A percentile compares a stretch with the other conserved stretches of the same genome.
phyloP scores from a whole-genome alignment of 805 yeast species.

The Saccharomycopsis fodiens region DNA sequence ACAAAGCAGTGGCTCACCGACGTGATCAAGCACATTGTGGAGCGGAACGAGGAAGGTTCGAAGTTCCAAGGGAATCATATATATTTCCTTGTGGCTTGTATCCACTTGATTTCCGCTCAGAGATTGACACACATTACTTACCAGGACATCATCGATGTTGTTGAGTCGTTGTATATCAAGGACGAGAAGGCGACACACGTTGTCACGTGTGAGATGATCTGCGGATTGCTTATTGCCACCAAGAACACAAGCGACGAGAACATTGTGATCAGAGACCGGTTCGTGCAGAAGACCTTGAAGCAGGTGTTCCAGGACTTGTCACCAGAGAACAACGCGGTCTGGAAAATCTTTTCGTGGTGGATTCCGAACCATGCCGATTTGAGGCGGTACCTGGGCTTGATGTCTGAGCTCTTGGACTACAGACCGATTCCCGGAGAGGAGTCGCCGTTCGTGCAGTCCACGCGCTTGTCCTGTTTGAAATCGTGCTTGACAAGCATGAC shows the following conservation, averaged over 20 bases:
- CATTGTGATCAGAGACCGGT: slow-evolving; percentile 35
- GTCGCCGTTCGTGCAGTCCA: slow-evolving; percentile 57
- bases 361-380: slow-evolving; percentile 55
- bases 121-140: slow-evolving; percentile 36
- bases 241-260: slow-evolving; percentile 32
- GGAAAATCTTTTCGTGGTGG: slow-evolving; percentile 77
- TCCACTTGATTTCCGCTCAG: slow-evolving; percentile 41
- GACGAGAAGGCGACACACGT: slow-evolving; percentile 75
- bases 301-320: slow-evolving; percentile 52
- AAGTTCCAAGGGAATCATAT: slow-evolving; percentile 63
- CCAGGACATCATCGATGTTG: slow-evolving; percentile 44
- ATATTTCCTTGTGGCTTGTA: slow-evolving; percentile 42
- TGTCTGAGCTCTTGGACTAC: slow-evolving; percentile 29
- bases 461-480: slow-evolving; percentile 50
- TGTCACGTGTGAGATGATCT: slow-evolving; percentile 59
- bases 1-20: slow-evolving; percentile 51
- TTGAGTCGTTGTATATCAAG: slow-evolving; percentile 44
- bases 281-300: slow-evolving; percentile 37
- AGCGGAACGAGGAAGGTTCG: slow-evolving; percentile 63
- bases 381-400: slow-evolving; percentile 49
- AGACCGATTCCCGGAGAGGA: slow-evolving; percentile 41
- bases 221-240: slow-evolving; percentile 52
- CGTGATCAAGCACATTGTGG: slow-evolving; percentile 44
- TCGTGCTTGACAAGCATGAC: slow-evolving; percentile 42
- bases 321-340: slow-evolving; percentile 65